Evolutionary conservation across 345 rosid species (phyloP), one percentile per base, ranked within the genome.

Genomic region (Eucalyptus cloeziana): DNA sequence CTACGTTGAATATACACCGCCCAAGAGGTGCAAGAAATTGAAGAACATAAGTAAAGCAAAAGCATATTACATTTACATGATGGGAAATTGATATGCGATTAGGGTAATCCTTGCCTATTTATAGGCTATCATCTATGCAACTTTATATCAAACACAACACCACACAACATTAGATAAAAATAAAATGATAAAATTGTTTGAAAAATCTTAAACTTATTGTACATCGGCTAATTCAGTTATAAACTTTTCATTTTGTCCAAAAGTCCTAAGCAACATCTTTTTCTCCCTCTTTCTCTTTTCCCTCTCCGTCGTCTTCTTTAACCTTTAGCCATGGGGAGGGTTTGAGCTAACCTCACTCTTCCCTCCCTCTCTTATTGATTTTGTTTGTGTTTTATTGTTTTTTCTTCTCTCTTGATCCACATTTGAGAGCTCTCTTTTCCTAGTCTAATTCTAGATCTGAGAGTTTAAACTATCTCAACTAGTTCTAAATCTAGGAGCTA

Each of bases 161-260:
- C n/a, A 69, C 4, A 67, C 33, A 8, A 69, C 24, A 69, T 31
- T 31, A 8, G 6, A 31, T 31, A 69, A 69, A 69, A 67, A 67
- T 67, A 67, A 56, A 69, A 31, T 31, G 11, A 9, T 1, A 67
- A 69, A n/a, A 14, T 56, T 56, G 5, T 22, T 3, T 8, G 5
- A 56, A 56, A 56, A 56, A 22, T 56, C 27, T 24, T 56, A 22
- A 69, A 69, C 12, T 30, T 64, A 30, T 69, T 69, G 11, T 56
- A 8, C 12, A 56, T 21, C 0, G 9, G 0, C 27, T 8, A 2
- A 22, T 56, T 56, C 12, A 56, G 0, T 56, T 11, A 21, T 9
- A 56, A 8, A 56, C 11, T 22, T 56, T 56, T 56, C 62, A 56
- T 56, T 22, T 56, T 52, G 56, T 56, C 62, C 62, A 56, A 56